Evolutionary conservation across 805 yeast species (phyloP), one percentile per base, ranked within the genome.

Genomic region (Cyberlindnera veronae): DNA sequence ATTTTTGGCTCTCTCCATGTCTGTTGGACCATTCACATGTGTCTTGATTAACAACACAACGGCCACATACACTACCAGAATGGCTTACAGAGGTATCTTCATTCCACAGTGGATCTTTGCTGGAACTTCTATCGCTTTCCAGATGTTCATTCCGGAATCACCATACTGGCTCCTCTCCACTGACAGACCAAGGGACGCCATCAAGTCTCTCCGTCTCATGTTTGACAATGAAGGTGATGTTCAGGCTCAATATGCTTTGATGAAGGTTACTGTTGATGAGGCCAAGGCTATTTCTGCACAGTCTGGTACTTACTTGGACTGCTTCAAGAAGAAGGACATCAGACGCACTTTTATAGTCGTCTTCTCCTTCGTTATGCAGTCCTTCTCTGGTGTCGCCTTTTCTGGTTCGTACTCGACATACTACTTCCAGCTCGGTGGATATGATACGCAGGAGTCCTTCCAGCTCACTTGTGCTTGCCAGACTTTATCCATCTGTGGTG

Each of bases 341-440:
- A 63, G 67, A 49, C 64, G 79, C 60, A 72, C 79, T 2, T 16
- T 36, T 3, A 4, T 42, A 6, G 52, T 67, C 44, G 45, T 68
- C 29, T 62, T 64, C 10, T 24, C 34, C 17, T 67, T 68, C 63
- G 39, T 66, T 41, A 59, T 64, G 53, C 77, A 71, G 53, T 57
- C 68, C 24, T 53, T 67, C 49, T 64, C 70, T 34, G 77, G 77
- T 42, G 64, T 75, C 5, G 53, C 71, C 8, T 71, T 67, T 50
- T 44, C 49, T 18, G 60, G 64, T 60, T 68, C 68, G 29, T 72
- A 68, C 54, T 55, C 75, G 13, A 69, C 78, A n/a, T 72, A 70
- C 48, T 71, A 69, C 54, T 72, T 62, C 48, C 54, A 59, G 39
- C 65, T 68, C 35, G 71, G 76, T 24, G 79, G 79, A 32, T 64